A percentile compares a stretch with the other conserved stretches of the same genome.
Conservation (phyloP, 202 grass and related monocot genomes). For the Setaria italica region DNA sequence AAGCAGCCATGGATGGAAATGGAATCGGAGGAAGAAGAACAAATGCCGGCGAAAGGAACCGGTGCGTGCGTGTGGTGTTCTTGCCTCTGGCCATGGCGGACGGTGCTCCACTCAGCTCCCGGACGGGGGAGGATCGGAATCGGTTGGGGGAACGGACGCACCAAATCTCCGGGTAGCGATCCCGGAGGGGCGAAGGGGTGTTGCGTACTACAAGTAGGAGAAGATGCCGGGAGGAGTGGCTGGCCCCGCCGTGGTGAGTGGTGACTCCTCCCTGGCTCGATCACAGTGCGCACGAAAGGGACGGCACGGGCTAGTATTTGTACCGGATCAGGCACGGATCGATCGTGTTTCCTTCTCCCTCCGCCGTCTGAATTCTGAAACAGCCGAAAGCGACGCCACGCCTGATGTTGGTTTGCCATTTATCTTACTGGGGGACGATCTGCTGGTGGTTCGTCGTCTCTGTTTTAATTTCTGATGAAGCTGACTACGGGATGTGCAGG, state of each 20-base stretch:
- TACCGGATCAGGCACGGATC: not conserved
- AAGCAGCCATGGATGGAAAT: not conserved
- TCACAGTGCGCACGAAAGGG: not conserved
- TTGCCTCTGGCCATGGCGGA: constrained; percentile 47
- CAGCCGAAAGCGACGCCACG: too few species aligned
- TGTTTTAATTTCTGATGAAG: too few species aligned
- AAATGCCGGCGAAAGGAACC: not conserved
- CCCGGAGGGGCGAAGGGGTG: not conserved
- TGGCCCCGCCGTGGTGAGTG: not conserved
- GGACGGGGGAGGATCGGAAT: not conserved
- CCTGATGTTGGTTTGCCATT: too few species aligned
- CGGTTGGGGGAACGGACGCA: not conserved
- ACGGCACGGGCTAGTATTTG: not conserved
- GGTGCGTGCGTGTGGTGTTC: not conserved
- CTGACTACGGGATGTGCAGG: too few species aligned
- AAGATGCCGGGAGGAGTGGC: not conserved
- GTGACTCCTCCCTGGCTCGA: not conserved
- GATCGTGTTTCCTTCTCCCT: too few species aligned
- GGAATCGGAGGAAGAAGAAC: not conserved
- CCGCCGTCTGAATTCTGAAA: too few species aligned
- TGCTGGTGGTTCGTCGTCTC: too few species aligned
- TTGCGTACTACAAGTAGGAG: too few species aligned
- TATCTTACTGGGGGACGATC: too few species aligned
- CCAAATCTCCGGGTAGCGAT: not conserved
- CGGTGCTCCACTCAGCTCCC: not conserved